Percentiles rank a stretch among this genome's conserved stretches.
phyloP scores from a whole-genome alignment of 768 basidiomycete species.

The Serendipita sp. region DNA sequence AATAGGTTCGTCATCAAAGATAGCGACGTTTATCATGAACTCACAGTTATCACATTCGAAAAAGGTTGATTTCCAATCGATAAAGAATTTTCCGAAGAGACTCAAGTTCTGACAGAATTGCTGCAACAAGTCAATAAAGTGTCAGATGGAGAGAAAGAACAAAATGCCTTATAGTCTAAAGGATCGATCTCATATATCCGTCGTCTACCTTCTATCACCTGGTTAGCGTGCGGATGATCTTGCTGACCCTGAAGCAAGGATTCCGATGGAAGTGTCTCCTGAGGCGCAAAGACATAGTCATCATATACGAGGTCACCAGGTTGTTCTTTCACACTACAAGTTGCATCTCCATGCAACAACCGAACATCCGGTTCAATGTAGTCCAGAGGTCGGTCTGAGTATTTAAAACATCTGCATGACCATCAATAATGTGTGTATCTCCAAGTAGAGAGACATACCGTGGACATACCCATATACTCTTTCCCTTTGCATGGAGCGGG shows the following conservation, averaged over 20 bases:
- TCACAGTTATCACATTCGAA: slow-evolving; percentile 78
- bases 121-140: slow-evolving; percentile 24
- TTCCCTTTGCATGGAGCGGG: neutral
- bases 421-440: neutral
- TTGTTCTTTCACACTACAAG: neutral
- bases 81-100: slow-evolving; percentile 95
- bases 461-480: slow-evolving; percentile 64
- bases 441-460: slow-evolving; percentile 17
- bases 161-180: slow-evolving; percentile 35
- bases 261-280: neutral
- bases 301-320: slow-evolving; percentile 34
- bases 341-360: neutral
- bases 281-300: slow-evolving; percentile 13
- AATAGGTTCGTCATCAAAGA: neutral
- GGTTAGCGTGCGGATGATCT: neutral
- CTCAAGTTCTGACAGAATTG: slow-evolving; percentile 93
- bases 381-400: slow-evolving; percentile 20
- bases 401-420: slow-evolving; percentile 84
- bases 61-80: slow-evolving; percentile 91
- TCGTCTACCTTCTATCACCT: neutral
- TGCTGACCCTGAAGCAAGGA: too few species aligned
- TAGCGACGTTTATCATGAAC: slow-evolving; percentile 15
- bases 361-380: neutral
- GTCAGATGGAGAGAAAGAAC: neutral
- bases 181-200: neutral